Evolutionary conservation across 148 eudicot species (phyloP), one percentile per base, ranked within the genome.

Genomic region (Chenopodium berlandieri): DNA sequence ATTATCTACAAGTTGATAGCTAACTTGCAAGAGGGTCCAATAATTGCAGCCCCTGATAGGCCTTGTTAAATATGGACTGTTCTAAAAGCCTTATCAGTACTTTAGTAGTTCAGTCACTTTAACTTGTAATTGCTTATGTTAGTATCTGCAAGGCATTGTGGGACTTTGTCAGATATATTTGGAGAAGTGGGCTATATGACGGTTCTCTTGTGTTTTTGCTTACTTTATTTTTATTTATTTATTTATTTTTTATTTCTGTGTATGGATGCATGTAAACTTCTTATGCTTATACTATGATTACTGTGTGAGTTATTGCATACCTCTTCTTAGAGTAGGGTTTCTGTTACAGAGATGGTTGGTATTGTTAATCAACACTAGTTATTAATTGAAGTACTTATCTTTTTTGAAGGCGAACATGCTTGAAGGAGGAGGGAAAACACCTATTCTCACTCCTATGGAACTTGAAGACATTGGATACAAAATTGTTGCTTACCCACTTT

Each of bases 391-490:
- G 25, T 71, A 48, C 23, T 54, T n/a, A 34, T 72, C 47, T 67
- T 30, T 74, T n/a, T 81, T 77, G 84, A 71, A 93, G 98, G 98
- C 96, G 71, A 95, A 92, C 85, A 93, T 95, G 98, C 98, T 95
- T 78, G 98, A 95, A 90, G 98, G 98, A 77, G 98, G 98, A 71
- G 98, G 98, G 2, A 95, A 89, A 89, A 95, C 98, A 60, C 98
- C 98, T 80, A 92, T 95, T 83, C 92, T 93, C 81, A 89, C 79
- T 86, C 98, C 98, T 20, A 83, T 88, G 71, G 98, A 93, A 83
- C 97, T 95, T 68, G 94, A 89, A 85, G 92, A 90, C 60, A 63
- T 95, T 85, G 98, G 98, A 79, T 95, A 88, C 79, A 95, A 93
- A 88, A 71, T 95, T 84, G 97, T 89, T 74, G 93, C 87, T 16